Percentiles rank a stretch among this genome's conserved stretches.
phyloP scores from a whole-genome alignment of 345 rosid genomes.

The Mallotus nudiflorus region DNA sequence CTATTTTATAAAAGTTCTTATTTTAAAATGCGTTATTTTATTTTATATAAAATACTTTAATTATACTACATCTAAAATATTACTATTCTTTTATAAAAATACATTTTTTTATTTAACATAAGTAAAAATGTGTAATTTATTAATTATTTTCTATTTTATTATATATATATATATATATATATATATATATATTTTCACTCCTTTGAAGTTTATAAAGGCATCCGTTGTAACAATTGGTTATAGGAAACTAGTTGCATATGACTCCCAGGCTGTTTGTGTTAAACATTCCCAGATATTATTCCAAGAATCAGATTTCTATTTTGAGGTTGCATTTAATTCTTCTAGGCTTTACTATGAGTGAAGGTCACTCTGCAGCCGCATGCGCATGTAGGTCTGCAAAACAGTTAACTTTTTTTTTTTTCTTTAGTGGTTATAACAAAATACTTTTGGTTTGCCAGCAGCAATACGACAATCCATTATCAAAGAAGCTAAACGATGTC shows the following conservation, averaged over 20 bases:
- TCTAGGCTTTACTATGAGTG: background rate
- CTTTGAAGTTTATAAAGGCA: background rate
- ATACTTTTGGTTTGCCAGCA: slow-evolving; percentile 38
- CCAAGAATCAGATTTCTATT: background rate
- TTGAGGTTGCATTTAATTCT: background rate
- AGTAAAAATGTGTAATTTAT: too few relatives aligned
- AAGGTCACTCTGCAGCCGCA: background rate
- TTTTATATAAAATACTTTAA: too few relatives aligned
- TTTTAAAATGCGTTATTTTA: too few relatives aligned
- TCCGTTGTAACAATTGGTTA: background rate
- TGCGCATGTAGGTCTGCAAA: too few relatives aligned
- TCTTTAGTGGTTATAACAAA: background rate
- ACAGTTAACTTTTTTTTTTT: background rate
- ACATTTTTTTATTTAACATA: too few relatives aligned
- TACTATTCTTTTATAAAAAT: too few relatives aligned
- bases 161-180: too few relatives aligned
- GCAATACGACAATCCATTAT: slow-evolving; percentile 65
- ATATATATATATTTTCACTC: slow-evolving; percentile 1
- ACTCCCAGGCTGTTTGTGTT: background rate
- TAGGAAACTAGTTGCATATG: background rate
- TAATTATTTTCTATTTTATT: too few relatives aligned
- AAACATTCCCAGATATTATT: background rate
- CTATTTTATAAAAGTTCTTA: too few relatives aligned
- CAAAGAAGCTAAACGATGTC: slow-evolving; percentile 70
- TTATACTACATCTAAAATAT: too few relatives aligned